phyloP scores from a whole-genome alignment of 164 flowering plant genomes.

The Aristolochia californica region DNA sequence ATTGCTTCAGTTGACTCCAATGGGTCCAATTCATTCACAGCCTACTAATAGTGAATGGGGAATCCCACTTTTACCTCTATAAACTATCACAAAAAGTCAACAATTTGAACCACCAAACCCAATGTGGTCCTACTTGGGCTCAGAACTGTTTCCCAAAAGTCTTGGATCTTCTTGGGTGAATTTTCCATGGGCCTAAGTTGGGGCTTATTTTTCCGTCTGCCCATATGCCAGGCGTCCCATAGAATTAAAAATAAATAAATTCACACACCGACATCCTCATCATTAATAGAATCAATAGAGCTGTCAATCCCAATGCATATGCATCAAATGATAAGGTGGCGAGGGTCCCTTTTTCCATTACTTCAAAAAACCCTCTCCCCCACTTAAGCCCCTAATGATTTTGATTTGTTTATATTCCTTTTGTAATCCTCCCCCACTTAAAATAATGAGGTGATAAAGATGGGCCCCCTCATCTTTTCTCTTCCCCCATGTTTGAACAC shows the following conservation, averaged over 20 bases:
- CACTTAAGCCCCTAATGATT: background rate
- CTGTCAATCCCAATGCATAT: conserved; percentile 9
- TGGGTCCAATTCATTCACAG: too few relatives aligned
- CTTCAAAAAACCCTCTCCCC: background rate
- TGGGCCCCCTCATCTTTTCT: too few relatives aligned
- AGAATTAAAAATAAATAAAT: background rate
- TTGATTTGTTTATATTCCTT: conserved; percentile 6
- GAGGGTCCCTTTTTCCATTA: background rate
- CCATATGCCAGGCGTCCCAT: too few relatives aligned
- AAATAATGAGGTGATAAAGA: background rate
- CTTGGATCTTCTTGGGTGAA: background rate
- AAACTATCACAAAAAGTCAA: too few relatives aligned
- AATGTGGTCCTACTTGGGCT: too few relatives aligned
- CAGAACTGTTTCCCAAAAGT: too few relatives aligned
- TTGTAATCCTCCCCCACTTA: background rate
- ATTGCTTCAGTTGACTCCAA: too few relatives aligned
- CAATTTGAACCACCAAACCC: too few relatives aligned
- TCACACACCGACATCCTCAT: conserved; percentile 12
- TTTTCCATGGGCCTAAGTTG: background rate
- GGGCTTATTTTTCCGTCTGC: too few relatives aligned
- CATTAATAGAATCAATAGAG: conserved; percentile 10
- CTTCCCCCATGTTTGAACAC: too few relatives aligned
- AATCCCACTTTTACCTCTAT: too few relatives aligned
- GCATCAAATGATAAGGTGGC: conserved; percentile 9
- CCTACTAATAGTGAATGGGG: too few relatives aligned